Conservation (phyloP, 169 alveolate genomes). For the Plasmodium relictum region DNA sequence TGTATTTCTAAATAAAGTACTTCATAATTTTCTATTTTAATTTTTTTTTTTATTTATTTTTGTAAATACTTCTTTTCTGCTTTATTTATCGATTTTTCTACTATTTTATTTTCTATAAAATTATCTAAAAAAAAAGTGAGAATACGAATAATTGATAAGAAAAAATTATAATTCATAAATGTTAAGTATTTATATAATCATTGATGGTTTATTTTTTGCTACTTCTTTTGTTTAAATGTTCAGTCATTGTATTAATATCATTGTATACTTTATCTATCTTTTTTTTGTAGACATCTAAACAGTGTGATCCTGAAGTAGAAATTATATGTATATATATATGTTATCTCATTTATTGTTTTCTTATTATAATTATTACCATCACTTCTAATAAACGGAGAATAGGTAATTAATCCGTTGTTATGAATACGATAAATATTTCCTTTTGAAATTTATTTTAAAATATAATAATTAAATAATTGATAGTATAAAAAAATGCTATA, state of each 20-base stretch:
- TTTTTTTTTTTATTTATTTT: constrained; percentile 21
- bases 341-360: constrained; percentile 12
- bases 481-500: background rate
- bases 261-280: constrained; percentile 49
- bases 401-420: constrained; percentile 68
- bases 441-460: constrained; percentile 1
- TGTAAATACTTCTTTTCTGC: constrained; percentile 65
- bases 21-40: background rate
- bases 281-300: constrained; percentile 71
- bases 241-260: constrained; percentile 38
- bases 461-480: constrained; percentile 6
- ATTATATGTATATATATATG: constrained; percentile 11
- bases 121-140: constrained; percentile 26
- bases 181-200: background rate
- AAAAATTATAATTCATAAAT: background rate
- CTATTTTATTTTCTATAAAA: constrained; percentile 13
- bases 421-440: constrained; percentile 55
- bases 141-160: constrained; percentile 1
- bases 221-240: constrained; percentile 33
- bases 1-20: background rate
- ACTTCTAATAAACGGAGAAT: constrained; percentile 77
- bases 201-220: background rate
- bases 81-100: constrained; percentile 59
- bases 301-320: constrained; percentile 50
- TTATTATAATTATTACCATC: constrained; percentile 36